Conservation (phyloP, 192 early-diverging fungal species). For the Mortierella hygrophila region DNA sequence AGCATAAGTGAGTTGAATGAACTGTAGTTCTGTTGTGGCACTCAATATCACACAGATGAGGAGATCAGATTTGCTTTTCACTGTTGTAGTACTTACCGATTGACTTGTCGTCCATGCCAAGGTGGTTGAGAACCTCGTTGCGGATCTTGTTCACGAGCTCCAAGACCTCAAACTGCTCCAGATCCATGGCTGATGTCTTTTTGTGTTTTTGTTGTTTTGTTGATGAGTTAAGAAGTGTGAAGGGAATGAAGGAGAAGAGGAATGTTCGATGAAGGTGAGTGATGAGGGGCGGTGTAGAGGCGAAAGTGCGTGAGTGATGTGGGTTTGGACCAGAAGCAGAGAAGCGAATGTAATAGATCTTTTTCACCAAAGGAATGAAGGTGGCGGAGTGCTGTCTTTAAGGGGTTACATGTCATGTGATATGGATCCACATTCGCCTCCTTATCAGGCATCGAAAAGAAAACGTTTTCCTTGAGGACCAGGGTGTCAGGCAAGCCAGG, state of each 20-base stretch:
- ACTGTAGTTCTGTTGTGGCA: too few species aligned
- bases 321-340: neutral
- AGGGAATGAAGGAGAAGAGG: neutral
- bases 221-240: neutral
- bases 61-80: neutral
- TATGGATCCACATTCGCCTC: neutral
- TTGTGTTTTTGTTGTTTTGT: neutral
- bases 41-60: neutral
- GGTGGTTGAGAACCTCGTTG: slow-evolving; percentile 94
- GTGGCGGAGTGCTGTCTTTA: neutral
- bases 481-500: neutral
- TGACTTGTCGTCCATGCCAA: slow-evolving; percentile 89
- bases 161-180: slow-evolving; percentile 89
- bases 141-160: slow-evolving; percentile 92
- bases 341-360: neutral
- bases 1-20: neutral
- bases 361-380: neutral
- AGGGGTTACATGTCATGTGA: neutral
- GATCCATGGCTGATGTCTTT: slow-evolving; percentile 52
- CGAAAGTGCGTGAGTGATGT: neutral
- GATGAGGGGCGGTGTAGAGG: neutral
- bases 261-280: neutral
- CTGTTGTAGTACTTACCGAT: slow-evolving; percentile 52
- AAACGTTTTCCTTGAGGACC: neutral
- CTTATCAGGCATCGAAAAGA: neutral